These are phyloP conservation scores for Toxicodendron radicans DNA, from an alignment of 345 rosid species.

Conservation along the genomic window DNA sequence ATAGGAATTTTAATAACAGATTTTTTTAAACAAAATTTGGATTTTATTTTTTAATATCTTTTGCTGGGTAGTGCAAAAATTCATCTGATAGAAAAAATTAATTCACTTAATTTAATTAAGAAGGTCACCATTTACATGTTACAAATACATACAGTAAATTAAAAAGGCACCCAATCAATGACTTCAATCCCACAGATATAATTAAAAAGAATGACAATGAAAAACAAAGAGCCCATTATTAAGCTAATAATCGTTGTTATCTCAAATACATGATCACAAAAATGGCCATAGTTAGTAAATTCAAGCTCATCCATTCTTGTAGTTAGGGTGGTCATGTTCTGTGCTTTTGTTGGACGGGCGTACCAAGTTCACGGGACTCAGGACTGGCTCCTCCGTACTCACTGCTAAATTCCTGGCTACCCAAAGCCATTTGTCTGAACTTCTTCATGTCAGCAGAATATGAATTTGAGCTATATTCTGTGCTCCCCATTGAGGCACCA, in stretches of 20 bases:
- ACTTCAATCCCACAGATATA: neutral
- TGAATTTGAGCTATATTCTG: slow-evolving; percentile 49
- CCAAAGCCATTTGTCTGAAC: slow-evolving; percentile 72
- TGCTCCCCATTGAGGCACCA: slow-evolving; percentile 31
- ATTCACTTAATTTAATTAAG: neutral
- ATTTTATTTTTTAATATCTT: too few relatives aligned
- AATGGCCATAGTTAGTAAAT: neutral
- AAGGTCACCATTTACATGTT: slow-evolving; percentile 6
- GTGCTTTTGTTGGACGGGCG: neutral
- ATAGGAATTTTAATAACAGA: too few relatives aligned
- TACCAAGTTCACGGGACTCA: slow-evolving; percentile 46
- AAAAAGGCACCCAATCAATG: slow-evolving; percentile 3
- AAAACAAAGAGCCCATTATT: neutral
- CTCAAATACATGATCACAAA: neutral
- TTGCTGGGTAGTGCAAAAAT: neutral
- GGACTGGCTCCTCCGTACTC: slow-evolving; percentile 49
- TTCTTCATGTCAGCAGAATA: slow-evolving; percentile 80
- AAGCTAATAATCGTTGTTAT: neutral
- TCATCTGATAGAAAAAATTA: neutral
- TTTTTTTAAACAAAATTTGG: too few relatives aligned
- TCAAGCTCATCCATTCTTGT: slow-evolving; percentile 6
- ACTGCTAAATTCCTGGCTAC: slow-evolving; percentile 66
- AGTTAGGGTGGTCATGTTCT: neutral
- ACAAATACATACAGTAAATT: too few relatives aligned
- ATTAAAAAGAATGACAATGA: neutral